Conservation (phyloP, 2,329 filamentous ascomycete genomes). For the Fusarium proliferatum region DNA sequence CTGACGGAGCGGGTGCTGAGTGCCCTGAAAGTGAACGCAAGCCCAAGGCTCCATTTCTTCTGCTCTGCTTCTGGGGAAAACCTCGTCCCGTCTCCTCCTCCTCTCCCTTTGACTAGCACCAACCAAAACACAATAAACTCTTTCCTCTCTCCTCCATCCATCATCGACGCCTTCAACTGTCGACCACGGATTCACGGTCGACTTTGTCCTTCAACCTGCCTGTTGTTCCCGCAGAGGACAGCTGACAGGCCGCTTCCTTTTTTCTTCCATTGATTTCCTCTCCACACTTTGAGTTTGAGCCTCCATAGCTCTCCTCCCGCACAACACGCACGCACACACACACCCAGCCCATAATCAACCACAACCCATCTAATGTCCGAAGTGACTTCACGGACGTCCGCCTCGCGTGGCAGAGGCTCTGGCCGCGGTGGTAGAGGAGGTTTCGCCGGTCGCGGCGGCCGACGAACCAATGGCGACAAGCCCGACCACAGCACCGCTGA, state of each 20-base stretch:
- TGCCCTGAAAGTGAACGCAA: slow-evolving; percentile 34
- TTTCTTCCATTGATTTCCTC: slow-evolving; percentile 41
- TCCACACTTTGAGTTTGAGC: slow-evolving; percentile 47
- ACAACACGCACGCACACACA: slow-evolving; percentile 36
- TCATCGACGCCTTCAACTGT: slow-evolving; percentile 47
- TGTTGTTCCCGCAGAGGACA: slow-evolving; percentile 53
- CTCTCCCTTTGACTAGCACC: slow-evolving; percentile 47
- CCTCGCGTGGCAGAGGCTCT: slow-evolving; percentile 90
- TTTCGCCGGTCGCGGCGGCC: slow-evolving; percentile 77
- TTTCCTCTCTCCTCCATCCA: slow-evolving; percentile 37
- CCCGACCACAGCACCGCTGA: slow-evolving; percentile 66
- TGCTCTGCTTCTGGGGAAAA: slow-evolving; percentile 53
- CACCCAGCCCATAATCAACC: slow-evolving; percentile 51
- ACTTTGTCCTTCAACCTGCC: slow-evolving; percentile 48
- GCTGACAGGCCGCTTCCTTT: slow-evolving; percentile 50
- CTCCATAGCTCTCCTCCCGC: slow-evolving; percentile 43
- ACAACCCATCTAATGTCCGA: slow-evolving; percentile 83
- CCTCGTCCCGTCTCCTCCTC: slow-evolving; percentile 50
- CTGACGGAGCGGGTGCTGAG: slow-evolving; percentile 1
- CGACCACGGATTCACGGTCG: slow-evolving; percentile 47
- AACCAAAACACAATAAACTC: slow-evolving; percentile 29
- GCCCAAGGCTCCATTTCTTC: slow-evolving; percentile 45
- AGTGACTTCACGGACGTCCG: slow-evolving; percentile 84
- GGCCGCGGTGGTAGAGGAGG: slow-evolving; percentile 86
- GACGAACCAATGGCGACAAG: slow-evolving; percentile 80